Percentiles rank a stretch among this genome's conserved stretches.
Conservation (phyloP, 331 rosid genomes). For the Telfairia occidentalis region DNA sequence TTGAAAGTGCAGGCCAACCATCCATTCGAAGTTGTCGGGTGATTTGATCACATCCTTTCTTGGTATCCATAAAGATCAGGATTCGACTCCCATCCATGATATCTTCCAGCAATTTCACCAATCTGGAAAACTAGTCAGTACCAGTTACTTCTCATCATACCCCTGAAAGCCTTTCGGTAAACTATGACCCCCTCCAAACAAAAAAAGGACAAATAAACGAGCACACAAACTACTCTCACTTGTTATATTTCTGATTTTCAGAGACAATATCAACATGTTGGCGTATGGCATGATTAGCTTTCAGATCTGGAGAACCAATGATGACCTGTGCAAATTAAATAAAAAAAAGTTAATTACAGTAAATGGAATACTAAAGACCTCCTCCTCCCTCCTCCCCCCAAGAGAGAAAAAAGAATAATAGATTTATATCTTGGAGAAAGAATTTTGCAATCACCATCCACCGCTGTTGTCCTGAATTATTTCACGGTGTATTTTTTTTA, state of each 20-base stretch:
- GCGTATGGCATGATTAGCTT: slow-evolving; percentile 90
- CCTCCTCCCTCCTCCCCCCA: not conserved
- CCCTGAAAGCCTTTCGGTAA: not conserved
- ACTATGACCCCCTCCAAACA: not conserved
- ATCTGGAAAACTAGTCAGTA: slow-evolving; percentile 35
- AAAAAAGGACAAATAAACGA: not conserved
- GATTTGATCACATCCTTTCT: slow-evolving; percentile 94
- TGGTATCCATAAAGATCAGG: slow-evolving; percentile 93
- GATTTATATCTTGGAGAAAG: not conserved
- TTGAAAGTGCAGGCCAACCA: slow-evolving; percentile 99
- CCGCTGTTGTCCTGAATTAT: not conserved
- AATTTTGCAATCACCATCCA: not conserved
- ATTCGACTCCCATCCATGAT: slow-evolving; percentile 99
- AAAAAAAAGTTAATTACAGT: not conserved
- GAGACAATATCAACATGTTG: slow-evolving; percentile 90
- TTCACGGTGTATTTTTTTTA: not conserved
- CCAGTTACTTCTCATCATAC: slow-evolving; percentile 11
- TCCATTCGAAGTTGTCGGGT: slow-evolving; percentile 98
- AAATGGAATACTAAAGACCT: not conserved
- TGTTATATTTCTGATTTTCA: slow-evolving; percentile 93
- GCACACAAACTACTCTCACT: slow-evolving; percentile 38
- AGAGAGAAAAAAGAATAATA: not conserved
- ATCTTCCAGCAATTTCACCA: slow-evolving; percentile 92
- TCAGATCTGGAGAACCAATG: slow-evolving; percentile 78
- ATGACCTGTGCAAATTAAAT: slow-evolving; percentile 50